Base-by-base conservation (phyloP, 306 rosid species). In the Fagus crenata region DNA sequence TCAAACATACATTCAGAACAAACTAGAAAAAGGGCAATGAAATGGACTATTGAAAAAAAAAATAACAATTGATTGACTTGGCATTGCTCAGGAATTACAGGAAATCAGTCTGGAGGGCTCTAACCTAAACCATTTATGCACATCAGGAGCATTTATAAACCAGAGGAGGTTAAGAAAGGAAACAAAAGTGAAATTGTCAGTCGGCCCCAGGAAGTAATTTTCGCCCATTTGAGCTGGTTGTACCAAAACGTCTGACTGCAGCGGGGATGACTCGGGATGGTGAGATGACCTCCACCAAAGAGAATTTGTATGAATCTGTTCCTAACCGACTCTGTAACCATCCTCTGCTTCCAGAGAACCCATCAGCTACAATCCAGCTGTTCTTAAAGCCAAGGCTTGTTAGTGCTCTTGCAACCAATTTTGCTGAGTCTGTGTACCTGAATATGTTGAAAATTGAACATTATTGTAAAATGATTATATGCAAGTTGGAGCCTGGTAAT, bases 261-360 rank as follows among this genome's bases (percentile, higher is more conserved):
- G 95, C 83, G 3, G 97, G 91, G 74, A 92, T 86, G 81, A 92
- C 54, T 82, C 91, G 85, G n/a, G 96, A 91, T 7, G 99, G 99
- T 7, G 98, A 92, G 71, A 92, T 64, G n/a, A 95, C 87, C 85
- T 95, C 92, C 2, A 92, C 90, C 17, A 90, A 88, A 0, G 97
- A 89, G n/a, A 89, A 82, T 12, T 86, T 92, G 84, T 89, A 95
- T 0, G 97, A 79, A 84, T 95, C 97, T 6, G 90, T 85, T 61
- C 93, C 99, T 81, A 96, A 76, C 72, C 93, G 94, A 81, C 99
- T 96, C 77, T 92, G 98, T 35, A 96, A 81, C 98, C 98, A 96
- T 31, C 98, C 98, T 83, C 73, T 89, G 75, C 75, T 75, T 33
- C 97, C 99, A 8, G 96, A 90, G 86, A 90, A 95, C n/a, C 99